Base-by-base conservation (phyloP, 1,284 basidiomycete species). In the Boletus calvinii region DNA sequence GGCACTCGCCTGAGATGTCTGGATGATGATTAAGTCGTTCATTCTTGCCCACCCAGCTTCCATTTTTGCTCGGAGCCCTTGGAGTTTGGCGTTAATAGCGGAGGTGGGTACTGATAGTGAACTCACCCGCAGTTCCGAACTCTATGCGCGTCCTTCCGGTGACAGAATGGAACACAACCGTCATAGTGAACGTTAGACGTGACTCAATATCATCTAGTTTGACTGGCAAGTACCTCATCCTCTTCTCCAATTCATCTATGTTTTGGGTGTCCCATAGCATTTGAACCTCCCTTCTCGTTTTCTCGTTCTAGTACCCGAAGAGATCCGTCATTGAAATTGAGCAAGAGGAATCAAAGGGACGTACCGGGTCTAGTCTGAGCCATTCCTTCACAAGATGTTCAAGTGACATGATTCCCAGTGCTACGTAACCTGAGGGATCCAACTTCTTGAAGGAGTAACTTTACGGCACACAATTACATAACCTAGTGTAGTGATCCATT, bases 1-100 rank as follows among this genome's bases (percentile, higher is more conserved):
- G n/a, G 15, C 29, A 43, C 58, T 41, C 44, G 83, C 90, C 75
- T 92, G 89, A 15, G 89, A 90, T 6, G 90, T 81, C 63, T 93
- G 91, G 36, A 92, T 85, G 48, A 94, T 75, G 42, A 84, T 89
- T 47, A 94, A 70, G 66, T 92, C 89, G 65, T 94, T 94, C 89
- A 94, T 93, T 48, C 87, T 78, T 18, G 86, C 77, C 80, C 86
- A 92, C 2, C 91, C 91, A 8, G 90, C 90, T 62, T 90, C 86
- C 91, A 94, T 94, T 56, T 73, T 77, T 5, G 86, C 91, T 60
- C 92, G 73, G 15, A 94, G 74, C 45, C 90, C 91, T 63, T 89
- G 57, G 30, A 43, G 26, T 30, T 36, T 47, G 48, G 30, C 12
- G 44, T 59, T 30, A 39, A 47, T 26, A 52, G 37, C 38, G 31